Base-by-base conservation (phyloP, 306 rosid genomes). In the Gillenia trifoliata region DNA sequence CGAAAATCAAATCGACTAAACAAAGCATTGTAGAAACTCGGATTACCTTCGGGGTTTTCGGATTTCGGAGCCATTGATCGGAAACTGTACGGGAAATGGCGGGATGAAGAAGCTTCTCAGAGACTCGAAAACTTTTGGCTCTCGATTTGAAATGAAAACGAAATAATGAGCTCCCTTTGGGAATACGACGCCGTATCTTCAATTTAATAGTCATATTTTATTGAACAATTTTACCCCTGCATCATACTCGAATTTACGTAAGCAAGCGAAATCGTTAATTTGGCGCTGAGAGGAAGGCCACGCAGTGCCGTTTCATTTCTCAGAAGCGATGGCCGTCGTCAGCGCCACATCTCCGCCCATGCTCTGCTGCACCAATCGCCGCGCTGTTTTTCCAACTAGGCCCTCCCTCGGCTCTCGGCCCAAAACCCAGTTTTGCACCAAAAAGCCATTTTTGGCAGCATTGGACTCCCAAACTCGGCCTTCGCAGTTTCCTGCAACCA, bases 61-160 rank as follows among this genome's bases (percentile, higher is more conserved):
- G 93, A 85, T 70, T 91, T 87, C 61, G 96, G 96, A 80, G 97
- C 92, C 98, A 93, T 91, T 63, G 78, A 71, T 84, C 68, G 82
- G 79, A 63, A 30, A 26, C 55, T 45, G 56, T 38, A 43, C 54
- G 76, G 78, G 84, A 81, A 79, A 82, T 66, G 72, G 95, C 97
- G 98, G 91, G 88, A 93, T 87, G 71, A 66, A 87, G 73, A 63
- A 41, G 77, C 30, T 55, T 78, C 79, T 0, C 56, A 47, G n/a
- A 29, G 17, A 1, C n/a, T 73, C 2, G 52, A 16, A 1, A 45
- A 2, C 52, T 64, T 52, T 11, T 57, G 64, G 64, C 72, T 22
- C 23, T 70, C 59, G 28, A 61, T 73, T 73, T 41, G 59, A 72
- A 72, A 59, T 25, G 55, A 34, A 36, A 57, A 40, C 56, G 43